Evolutionary conservation across 1,139 yeast species (phyloP), one percentile per base, ranked within the genome.

Genomic region (Arxiozyma slooffiae): DNA sequence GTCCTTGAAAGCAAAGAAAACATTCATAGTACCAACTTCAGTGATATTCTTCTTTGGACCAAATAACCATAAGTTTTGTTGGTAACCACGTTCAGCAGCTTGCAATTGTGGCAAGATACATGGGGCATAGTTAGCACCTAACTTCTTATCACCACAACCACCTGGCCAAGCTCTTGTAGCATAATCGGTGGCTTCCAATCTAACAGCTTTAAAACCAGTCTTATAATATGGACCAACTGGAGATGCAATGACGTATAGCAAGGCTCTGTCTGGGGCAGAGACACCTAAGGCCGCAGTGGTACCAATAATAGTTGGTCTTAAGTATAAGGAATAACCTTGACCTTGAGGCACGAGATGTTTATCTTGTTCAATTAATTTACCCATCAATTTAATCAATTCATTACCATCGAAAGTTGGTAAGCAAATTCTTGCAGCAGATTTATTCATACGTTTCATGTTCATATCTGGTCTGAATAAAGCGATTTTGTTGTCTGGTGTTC

Each of bases 111-210:
- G 97, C 64, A 79, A 77, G 64, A 90, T 80, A 69, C 96, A 86
- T 51, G 97, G 96, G 43, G 97, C 97, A 67, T 92, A 92, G 74
- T 92, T 92, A 53, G 96, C 97, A 69, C 98, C 98, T 62, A 92
- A 79, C 73, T 92, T 92, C 71, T 81, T 83, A 76, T 89, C 83
- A 70, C 98, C 98, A 57, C 82, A 89, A 68, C 97, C 98, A 64
- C 96, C 96, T 63, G 97, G 97, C 97, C 97, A 92, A 17, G 98
- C 97, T 73, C 97, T 84, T 23, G 90, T 92, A 46, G 95, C 95
- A 60, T 86, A 81, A 66, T 87, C 95, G 37, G 96, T 88, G 58
- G 97, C 97, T 73, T 90, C 96, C 55, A 92, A 76, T 52, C 81
- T 77, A 48, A 92, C 96, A 37, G 97, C 96, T 71, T 89, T 88